A percentile compares a stretch with the other conserved stretches of the same genome.
Conservation (phyloP, 257 asterid species). For the Fraxinus pennsylvanica region DNA sequence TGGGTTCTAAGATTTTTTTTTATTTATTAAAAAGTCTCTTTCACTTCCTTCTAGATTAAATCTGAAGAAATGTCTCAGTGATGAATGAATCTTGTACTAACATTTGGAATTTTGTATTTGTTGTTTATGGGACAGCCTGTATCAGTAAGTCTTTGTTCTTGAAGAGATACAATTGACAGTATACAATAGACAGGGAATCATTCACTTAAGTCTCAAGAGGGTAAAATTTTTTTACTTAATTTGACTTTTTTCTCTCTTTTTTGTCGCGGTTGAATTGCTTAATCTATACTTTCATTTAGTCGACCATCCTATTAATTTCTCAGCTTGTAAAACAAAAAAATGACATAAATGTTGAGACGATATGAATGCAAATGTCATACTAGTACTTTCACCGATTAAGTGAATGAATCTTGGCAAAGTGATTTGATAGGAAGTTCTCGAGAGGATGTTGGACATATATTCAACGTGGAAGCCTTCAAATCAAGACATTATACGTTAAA, state of each 20-base stretch:
- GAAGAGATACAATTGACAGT: neutral
- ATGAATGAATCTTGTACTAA: conserved; percentile 30
- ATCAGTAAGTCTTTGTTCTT: neutral
- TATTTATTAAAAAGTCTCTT: neutral
- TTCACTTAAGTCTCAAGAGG: too few relatives aligned
- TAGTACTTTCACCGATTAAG: too few relatives aligned
- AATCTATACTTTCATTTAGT: too few relatives aligned
- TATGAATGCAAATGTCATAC: too few relatives aligned
- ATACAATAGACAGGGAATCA: neutral
- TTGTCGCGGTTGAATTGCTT: too few relatives aligned
- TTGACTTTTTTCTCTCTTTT: too few relatives aligned
- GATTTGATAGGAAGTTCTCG: conserved; percentile 1
- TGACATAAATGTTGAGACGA: too few relatives aligned
- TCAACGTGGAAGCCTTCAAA: neutral
- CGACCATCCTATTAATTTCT: too few relatives aligned
- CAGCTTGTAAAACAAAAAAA: too few relatives aligned
- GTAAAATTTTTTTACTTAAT: too few relatives aligned
- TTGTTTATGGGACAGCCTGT: conserved; percentile 27
- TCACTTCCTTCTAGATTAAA: conserved; percentile 32
- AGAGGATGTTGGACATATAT: too few relatives aligned
- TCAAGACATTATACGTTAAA: neutral
- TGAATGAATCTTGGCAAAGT: too few relatives aligned
- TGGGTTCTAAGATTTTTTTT: conserved; percentile 24
- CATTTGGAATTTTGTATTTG: conserved; percentile 32
- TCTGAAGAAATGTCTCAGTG: conserved; percentile 40